phyloP scores from a whole-genome alignment of 1,284 basidiomycete genomes.

The Ceratobasidium theobromae region DNA sequence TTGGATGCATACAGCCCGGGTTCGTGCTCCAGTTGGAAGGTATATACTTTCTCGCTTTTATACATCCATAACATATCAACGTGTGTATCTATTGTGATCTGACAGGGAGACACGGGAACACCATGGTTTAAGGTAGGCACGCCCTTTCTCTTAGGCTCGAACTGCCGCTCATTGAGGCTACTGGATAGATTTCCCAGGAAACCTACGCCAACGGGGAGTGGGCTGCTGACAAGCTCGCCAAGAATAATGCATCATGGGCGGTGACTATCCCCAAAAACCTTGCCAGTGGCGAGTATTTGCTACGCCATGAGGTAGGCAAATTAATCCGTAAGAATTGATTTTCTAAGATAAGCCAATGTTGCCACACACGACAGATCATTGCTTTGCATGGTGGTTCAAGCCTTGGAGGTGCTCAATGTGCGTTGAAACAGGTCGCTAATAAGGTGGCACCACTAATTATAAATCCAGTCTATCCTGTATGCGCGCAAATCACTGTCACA shows the following conservation, averaged over 20 bases:
- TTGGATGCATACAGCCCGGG: not conserved
- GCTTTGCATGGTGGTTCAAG: slow-evolving; percentile 24
- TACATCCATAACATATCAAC: too few species aligned
- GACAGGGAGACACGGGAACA: slow-evolving; percentile 16
- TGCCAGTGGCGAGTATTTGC: slow-evolving; percentile 20
- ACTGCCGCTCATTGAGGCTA: not conserved
- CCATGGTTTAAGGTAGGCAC: slow-evolving; percentile 28
- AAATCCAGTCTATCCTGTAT: slow-evolving; percentile 25
- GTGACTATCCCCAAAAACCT: slow-evolving; percentile 29
- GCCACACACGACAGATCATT: not conserved
- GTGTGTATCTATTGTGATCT: too few species aligned
- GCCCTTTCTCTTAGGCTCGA: not conserved
- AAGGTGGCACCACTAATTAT: not conserved
- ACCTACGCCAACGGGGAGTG: slow-evolving; percentile 27
- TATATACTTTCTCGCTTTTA: not conserved
- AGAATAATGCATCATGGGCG: slow-evolving; percentile 29
- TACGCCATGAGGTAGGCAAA: slow-evolving; percentile 8
- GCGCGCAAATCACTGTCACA: slow-evolving; percentile 30
- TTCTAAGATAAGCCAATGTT: not conserved
- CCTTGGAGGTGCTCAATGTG: slow-evolving; percentile 29
- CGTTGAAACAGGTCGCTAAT: not conserved
- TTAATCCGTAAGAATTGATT: not conserved
- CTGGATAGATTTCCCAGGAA: slow-evolving; percentile 27
- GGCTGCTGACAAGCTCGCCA: slow-evolving; percentile 29
- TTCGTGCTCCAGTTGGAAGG: slow-evolving; percentile 26